phyloP scores from a whole-genome alignment of 2,329 filamentous ascomycete genomes.

The Alternaria alternata region DNA sequence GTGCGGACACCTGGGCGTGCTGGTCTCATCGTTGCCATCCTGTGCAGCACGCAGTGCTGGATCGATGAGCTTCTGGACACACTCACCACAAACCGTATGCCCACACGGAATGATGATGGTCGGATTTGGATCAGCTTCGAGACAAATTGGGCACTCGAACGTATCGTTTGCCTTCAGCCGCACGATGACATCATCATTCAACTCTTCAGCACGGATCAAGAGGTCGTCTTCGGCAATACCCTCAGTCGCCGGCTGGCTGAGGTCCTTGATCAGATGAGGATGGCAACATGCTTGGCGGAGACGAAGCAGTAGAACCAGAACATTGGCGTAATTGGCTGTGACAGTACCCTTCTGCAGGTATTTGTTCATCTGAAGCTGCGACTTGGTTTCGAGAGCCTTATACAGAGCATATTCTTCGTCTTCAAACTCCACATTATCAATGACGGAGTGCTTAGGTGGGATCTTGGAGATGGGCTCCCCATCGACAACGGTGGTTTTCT shows the following conservation, averaged over 20 bases:
- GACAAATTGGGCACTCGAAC: conserved; percentile 85
- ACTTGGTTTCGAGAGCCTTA: conserved; percentile 69
- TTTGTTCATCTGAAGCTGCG: conserved; percentile 76
- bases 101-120: conserved; percentile 84
- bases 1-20: conserved; percentile 72
- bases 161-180: conserved; percentile 68
- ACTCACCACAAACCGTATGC: conserved; percentile 80
- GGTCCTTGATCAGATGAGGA: conserved; percentile 73
- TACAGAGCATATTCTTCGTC: conserved; percentile 73
- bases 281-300: conserved; percentile 85
- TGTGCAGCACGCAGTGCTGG: conserved; percentile 55
- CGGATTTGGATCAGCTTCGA: conserved; percentile 77
- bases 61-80: conserved; percentile 74
- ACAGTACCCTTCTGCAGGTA: conserved; percentile 75
- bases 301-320: conserved; percentile 80
- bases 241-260: conserved; percentile 71
- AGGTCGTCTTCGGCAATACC: conserved; percentile 63
- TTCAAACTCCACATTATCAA: conserved; percentile 70
- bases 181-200: conserved; percentile 68
- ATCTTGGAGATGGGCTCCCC: conserved; percentile 77
- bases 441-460: conserved; percentile 69
- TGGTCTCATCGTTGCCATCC: conserved; percentile 64
- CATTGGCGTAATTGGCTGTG: conserved; percentile 74
- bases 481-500: conserved; percentile 80
- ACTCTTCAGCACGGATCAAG: conserved; percentile 67